phyloP scores from a whole-genome alignment of 2,329 filamentous ascomycete genomes.

The Ceratocystis albifundus region DNA sequence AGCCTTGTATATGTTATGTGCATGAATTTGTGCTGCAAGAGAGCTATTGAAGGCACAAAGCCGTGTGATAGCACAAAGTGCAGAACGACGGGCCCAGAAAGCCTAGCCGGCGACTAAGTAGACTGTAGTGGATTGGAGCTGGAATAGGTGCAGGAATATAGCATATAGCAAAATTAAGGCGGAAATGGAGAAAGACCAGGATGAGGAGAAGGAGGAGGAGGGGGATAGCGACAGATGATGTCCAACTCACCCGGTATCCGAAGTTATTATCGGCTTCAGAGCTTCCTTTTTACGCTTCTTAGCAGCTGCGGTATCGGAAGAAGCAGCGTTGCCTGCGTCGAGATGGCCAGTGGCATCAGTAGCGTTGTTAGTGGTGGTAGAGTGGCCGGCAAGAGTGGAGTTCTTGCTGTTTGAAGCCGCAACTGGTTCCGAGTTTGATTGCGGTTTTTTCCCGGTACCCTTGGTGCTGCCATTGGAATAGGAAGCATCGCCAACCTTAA shows the following conservation, averaged over 20 bases:
- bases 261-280: constrained; percentile 17
- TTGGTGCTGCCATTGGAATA: neutral
- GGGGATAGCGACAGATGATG: neutral
- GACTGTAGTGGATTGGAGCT: too few species aligned
- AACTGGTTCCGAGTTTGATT: neutral
- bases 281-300: constrained; percentile 20
- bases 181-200: neutral
- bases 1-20: neutral
- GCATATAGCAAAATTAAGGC: neutral
- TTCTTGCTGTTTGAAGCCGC: neutral
- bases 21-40: too few species aligned
- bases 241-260: constrained; percentile 11
- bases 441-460: neutral
- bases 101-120: too few species aligned
- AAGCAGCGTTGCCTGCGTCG: constrained; percentile 1
- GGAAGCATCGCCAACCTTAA: neutral
- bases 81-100: too few species aligned
- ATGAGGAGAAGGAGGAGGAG: neutral
- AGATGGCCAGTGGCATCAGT: neutral
- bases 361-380: neutral
- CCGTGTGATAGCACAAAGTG: too few species aligned
- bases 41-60: too few species aligned
- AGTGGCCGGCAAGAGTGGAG: neutral
- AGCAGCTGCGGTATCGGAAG: constrained; percentile 8
- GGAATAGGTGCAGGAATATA: too few species aligned